Conservation (phyloP, 208 protist species). For the Porcisia hertigi region DNA sequence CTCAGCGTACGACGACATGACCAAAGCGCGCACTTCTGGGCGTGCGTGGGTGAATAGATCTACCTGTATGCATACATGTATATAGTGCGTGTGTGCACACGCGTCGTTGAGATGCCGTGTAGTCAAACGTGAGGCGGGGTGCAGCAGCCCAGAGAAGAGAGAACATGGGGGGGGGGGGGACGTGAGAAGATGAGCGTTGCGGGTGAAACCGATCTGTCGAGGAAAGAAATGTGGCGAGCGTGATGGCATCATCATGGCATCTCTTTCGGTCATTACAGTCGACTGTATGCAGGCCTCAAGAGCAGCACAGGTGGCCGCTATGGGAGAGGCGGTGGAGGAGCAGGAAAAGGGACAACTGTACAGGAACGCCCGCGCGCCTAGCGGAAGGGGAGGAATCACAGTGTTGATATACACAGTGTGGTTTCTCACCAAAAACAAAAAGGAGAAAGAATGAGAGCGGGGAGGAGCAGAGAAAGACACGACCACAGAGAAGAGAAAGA, state of each 20-base stretch:
- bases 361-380: too few species aligned
- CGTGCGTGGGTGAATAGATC: not conserved
- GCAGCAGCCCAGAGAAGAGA: not conserved
- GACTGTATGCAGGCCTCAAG: not conserved
- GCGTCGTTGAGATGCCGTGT: not conserved
- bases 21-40: not conserved
- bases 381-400: too few species aligned
- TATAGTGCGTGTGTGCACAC: not conserved
- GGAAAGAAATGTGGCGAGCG: not conserved
- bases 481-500: too few species aligned
- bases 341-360: not conserved
- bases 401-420: too few species aligned
- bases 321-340: too few species aligned
- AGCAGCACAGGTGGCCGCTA: too few species aligned
- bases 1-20: constrained; percentile 33
- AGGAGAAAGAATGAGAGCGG: too few species aligned
- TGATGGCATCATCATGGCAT: not conserved
- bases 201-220: not conserved
- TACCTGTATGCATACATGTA: not conserved
- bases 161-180: not conserved
- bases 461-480: not conserved
- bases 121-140: not conserved
- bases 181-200: not conserved
- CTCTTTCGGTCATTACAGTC: not conserved
- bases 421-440: too few species aligned